phyloP scores from a whole-genome alignment of 805 yeast species.

The Nakazawaea laoshanensis region DNA sequence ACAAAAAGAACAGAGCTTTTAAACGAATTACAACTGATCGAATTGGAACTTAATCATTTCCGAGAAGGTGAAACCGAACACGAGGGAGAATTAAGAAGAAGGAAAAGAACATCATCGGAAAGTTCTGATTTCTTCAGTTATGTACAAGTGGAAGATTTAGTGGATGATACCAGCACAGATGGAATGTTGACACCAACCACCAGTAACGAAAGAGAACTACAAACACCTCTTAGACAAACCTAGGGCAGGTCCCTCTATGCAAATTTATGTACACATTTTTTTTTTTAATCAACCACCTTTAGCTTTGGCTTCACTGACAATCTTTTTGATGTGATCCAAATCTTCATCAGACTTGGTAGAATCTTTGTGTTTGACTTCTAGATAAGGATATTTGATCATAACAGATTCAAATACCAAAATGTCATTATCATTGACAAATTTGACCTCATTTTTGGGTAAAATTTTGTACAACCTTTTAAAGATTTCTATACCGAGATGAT shows the following conservation, averaged over 20 bases:
- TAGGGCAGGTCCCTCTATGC: no score
- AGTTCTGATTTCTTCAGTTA: no score
- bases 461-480: conserved; percentile 17
- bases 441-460: conserved; percentile 24
- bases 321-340: conserved; percentile 29
- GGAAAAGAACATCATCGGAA: no score
- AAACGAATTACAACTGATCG: conserved; percentile 1
- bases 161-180: no score
- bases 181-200: no score
- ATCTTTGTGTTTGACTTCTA: conserved; percentile 21
- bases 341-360: conserved; percentile 18
- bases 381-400: conserved; percentile 29
- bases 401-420: conserved; percentile 29
- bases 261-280: background rate
- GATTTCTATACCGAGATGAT: conserved; percentile 20
- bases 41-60: conserved; percentile 1
- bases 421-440: conserved; percentile 23
- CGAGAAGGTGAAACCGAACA: conserved; percentile 1
- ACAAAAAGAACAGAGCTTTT: conserved; percentile 11
- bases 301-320: conserved; percentile 39
- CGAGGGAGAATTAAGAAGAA: no score
- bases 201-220: no score
- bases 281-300: conserved; percentile 38
- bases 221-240: no score
- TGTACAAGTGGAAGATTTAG: no score